Evolutionary conservation across 257 asterid species (phyloP).

Genomic region (Solanum habrochaites): DNA sequence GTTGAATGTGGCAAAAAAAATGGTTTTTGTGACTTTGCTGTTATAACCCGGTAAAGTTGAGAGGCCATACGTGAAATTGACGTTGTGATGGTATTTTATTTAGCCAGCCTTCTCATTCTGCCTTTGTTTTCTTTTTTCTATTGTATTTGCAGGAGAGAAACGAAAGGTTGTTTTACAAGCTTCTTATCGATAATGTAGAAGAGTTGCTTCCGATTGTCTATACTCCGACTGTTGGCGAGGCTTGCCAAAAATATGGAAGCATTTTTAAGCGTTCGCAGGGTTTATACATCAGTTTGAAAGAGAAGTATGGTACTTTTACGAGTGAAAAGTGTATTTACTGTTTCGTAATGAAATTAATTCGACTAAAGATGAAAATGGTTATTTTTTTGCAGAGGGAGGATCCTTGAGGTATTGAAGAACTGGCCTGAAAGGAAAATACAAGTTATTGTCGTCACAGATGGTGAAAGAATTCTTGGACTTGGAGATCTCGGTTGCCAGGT

Average conservation of each 20-base stretch:
- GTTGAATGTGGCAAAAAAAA: not conserved
- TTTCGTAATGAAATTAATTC: not conserved
- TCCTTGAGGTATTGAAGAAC: conserved; percentile 78
- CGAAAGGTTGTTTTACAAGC: conserved; percentile 88
- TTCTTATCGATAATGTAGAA: conserved; percentile 77
- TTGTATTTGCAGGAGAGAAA: conserved; percentile 58
- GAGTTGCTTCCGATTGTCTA: conserved; percentile 87
- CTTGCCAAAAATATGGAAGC: conserved; percentile 94
- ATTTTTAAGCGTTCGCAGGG: conserved; percentile 91
- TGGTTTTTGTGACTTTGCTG: not conserved
- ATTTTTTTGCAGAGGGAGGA: conserved; percentile 47
- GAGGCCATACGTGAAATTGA: not conserved
- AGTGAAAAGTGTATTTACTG: not conserved
- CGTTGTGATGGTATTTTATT: not conserved
- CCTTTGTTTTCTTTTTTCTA: not conserved
- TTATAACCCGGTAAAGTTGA: not conserved
- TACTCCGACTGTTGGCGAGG: conserved; percentile 92
- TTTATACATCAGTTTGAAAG: conserved; percentile 73
- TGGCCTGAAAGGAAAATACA: conserved; percentile 91
- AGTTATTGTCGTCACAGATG: conserved; percentile 93
- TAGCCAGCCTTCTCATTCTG: not conserved
- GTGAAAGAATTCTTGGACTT: conserved; percentile 92
- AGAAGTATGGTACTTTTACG: conserved; percentile 39
- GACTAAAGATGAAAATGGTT: not conserved
- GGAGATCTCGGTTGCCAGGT: conserved; percentile 98